phyloP scores from a whole-genome alignment of 192 early-diverging fungal species.

The Pecoramyces ruminantium region DNA sequence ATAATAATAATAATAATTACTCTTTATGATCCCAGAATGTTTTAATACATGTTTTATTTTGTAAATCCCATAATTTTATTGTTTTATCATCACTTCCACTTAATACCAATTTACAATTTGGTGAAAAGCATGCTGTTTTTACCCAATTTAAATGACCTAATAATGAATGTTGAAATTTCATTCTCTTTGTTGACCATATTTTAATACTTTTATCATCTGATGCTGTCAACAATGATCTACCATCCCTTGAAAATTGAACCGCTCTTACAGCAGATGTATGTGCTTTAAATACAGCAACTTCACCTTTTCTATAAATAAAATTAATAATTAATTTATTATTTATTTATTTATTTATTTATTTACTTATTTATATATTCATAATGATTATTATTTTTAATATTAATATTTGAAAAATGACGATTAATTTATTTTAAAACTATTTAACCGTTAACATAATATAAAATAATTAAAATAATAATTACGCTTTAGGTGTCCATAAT shows the following conservation, averaged over 20 bases:
- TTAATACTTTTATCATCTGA: constrained; percentile 44
- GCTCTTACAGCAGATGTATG: constrained; percentile 36
- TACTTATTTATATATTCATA: too few relatives aligned
- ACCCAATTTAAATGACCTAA: constrained; percentile 46
- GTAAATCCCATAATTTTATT: constrained; percentile 35
- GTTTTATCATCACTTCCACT: constrained; percentile 44
- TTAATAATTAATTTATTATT: too few relatives aligned
- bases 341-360: background rate
- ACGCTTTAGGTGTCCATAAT: constrained; percentile 46
- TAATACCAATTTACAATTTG: constrained; percentile 24
- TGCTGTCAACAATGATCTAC: constrained; percentile 20
- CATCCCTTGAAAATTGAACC: constrained; percentile 34
- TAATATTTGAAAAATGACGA: too few relatives aligned
- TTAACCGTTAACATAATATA: background rate
- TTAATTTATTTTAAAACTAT: too few relatives aligned
- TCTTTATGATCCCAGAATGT: constrained; percentile 41
- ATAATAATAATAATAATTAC: constrained; percentile 5
- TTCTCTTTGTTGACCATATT: constrained; percentile 34
- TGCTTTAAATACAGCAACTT: constrained; percentile 37
- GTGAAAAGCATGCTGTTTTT: constrained; percentile 26
- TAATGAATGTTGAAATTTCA: constrained; percentile 37
- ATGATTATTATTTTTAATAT: too few relatives aligned
- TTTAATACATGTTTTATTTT: constrained; percentile 26
- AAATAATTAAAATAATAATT: background rate
- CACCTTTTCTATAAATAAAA: constrained; percentile 30